Base-by-base conservation (phyloP, 495 filamentous ascomycete species). In the Penicillium maclennaniae region DNA sequence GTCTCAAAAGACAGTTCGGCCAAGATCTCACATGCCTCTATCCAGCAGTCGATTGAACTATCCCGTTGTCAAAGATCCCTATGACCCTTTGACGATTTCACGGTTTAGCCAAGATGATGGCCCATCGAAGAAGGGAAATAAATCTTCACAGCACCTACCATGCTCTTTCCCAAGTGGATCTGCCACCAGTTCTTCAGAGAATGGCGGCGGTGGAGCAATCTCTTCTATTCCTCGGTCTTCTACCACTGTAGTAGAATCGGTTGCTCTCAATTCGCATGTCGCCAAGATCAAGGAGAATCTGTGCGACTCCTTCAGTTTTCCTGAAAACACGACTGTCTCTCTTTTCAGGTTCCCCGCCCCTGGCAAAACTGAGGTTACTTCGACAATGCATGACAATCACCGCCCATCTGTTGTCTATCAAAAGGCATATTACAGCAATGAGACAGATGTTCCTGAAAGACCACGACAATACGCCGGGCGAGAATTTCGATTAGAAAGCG, bases 341-440 rank as follows among this genome's bases (percentile, higher is more conserved):
- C 67, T 63, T 45, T 66, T 69, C 40, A 64, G 53, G 34, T 50
- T 45, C 19, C 31, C 64, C 1, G 61, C 67, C 34, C 74, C 72
- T 8, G 52, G 50, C 3, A 43, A 63, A n/a, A 59, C 37, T 0
- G 68, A 74, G 12, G 60, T 71, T 10, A 45, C 40, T 6, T 59
- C 63, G 26, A 72, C 66, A 3, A 52, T 75, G 12, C 41, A 61
- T 54, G 50, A 62, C n/a, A 57, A 67, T 50, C 70, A 63, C 16
- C 66, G 73, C 10, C 78, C 78, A 55, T 70, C 76, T 40, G 76
- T 88, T 20, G 79, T 96, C 43, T 95, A 97, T 56, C 88, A 89
- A 63, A 87, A 91, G 61, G 84, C 92, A 15, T 91, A 86, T 59
- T 97, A 96, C 61, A 87, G 90, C 54, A 76, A 89, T n/a, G 88